phyloP scores from a whole-genome alignment of 2,329 filamentous ascomycete species.

The Aspergillus hortae region DNA sequence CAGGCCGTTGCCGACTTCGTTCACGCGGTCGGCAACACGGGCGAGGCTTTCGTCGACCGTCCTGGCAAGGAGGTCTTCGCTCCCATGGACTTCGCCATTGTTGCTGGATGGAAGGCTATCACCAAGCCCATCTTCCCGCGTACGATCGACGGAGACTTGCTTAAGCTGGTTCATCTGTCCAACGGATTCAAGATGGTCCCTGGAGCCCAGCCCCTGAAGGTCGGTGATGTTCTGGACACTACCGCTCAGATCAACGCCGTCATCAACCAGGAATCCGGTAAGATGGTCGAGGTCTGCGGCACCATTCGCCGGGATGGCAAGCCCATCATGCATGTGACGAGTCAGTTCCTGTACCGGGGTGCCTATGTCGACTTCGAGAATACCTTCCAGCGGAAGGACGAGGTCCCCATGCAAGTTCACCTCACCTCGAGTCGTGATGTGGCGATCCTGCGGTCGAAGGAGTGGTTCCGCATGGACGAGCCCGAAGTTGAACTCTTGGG shows the following conservation, averaged over 20 bases:
- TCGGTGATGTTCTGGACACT: constrained; percentile 87
- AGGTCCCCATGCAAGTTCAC: constrained; percentile 91
- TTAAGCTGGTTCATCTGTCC: constrained; percentile 94
- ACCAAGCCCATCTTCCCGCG: constrained; percentile 99
- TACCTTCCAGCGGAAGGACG: constrained; percentile 96
- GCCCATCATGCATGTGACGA: constrained; percentile 96
- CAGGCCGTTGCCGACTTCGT: constrained; percentile 98
- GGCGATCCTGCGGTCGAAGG: constrained; percentile 89
- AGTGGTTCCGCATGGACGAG: constrained; percentile 92
- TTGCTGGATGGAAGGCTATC: constrained; percentile 98
- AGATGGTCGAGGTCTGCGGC: constrained; percentile 99
- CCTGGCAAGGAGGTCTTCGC: constrained; percentile 92
- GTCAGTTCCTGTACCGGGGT: constrained; percentile 95
- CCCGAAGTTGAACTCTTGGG: constrained; percentile 82
- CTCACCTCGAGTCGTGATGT: constrained; percentile 86
- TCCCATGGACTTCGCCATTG: constrained; percentile 98
- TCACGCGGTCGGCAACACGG: constrained; percentile 96
- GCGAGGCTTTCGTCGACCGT: constrained; percentile 93
- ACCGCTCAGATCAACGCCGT: constrained; percentile 96
- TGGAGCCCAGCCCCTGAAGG: constrained; percentile 89
- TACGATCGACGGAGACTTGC: constrained; percentile 89
- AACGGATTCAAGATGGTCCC: constrained; percentile 99
- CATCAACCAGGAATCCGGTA: constrained; percentile 95
- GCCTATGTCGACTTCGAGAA: constrained; percentile 92
- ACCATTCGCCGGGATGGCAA: constrained; percentile 82